These are phyloP conservation scores for Persicaria maculosa DNA, from an alignment of 148 eudicot genomes.

Conservation along the genomic window DNA sequence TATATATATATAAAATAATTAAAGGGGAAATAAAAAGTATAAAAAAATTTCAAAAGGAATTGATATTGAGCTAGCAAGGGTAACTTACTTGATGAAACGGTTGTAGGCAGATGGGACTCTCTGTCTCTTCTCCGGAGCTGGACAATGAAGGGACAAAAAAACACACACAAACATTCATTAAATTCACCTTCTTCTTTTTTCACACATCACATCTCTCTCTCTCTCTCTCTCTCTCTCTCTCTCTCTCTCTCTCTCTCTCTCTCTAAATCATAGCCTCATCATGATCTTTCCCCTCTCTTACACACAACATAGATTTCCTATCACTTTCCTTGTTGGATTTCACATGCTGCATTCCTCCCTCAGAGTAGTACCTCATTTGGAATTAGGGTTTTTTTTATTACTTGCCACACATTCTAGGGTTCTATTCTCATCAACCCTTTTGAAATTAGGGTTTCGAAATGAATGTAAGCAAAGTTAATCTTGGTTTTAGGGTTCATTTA, in stretches of 20 bases:
- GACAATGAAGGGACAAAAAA: conserved; percentile 16
- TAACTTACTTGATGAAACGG: conserved; percentile 92
- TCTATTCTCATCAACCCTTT: neutral
- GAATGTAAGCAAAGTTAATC: too few species aligned
- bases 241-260: neutral
- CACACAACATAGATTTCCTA: conserved; percentile 6
- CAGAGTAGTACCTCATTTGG: neutral
- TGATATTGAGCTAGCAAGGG: neutral
- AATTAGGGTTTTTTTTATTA: neutral
- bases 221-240: conserved; percentile 11
- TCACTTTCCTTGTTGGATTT: conserved; percentile 13
- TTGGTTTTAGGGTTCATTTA: too few species aligned
- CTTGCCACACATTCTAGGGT: conserved; percentile 6
- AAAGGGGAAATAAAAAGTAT: neutral
- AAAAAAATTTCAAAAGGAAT: neutral
- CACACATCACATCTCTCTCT: neutral
- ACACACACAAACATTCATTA: conserved; percentile 18
- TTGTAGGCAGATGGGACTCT: conserved; percentile 98
- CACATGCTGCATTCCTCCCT: neutral
- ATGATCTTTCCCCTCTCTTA: conserved; percentile 15
- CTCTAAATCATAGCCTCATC: conserved; percentile 43
- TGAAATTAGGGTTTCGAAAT: neutral
- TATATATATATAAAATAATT: neutral
- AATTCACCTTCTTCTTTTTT: conserved; percentile 18
- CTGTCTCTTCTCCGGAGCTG: conserved; percentile 99